Evolutionary conservation across 2,329 filamentous ascomycete species (phyloP).

Genomic region (Didymella keratinophila): DNA sequence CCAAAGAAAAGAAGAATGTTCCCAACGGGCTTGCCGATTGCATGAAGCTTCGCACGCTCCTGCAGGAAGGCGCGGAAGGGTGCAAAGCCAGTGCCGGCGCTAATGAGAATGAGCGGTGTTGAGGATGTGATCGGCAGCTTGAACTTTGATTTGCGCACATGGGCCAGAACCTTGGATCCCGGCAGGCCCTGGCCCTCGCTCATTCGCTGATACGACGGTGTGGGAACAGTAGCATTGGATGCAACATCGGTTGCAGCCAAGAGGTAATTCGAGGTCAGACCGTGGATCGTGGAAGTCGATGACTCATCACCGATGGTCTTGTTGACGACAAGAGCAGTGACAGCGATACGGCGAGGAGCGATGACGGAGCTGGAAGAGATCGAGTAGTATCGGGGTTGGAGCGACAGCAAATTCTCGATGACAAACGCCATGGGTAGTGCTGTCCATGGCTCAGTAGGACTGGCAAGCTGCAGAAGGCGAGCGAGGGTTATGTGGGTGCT

Average conservation of each 20-base stretch:
- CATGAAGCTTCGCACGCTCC: constrained; percentile 45
- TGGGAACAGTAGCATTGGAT: constrained; percentile 23
- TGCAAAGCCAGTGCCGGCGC: constrained; percentile 47
- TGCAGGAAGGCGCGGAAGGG: constrained; percentile 47
- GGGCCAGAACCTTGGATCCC: constrained; percentile 47
- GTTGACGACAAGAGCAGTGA: constrained; percentile 53
- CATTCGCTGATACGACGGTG: constrained; percentile 27
- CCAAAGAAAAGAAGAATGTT: constrained; percentile 47
- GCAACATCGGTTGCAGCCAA: constrained; percentile 35
- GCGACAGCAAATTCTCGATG: constrained; percentile 37
- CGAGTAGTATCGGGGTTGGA: constrained; percentile 46
- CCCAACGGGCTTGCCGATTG: constrained; percentile 42
- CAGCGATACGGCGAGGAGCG: constrained; percentile 43
- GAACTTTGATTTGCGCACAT: constrained; percentile 56
- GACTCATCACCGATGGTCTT: constrained; percentile 36
- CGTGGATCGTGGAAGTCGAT: constrained; percentile 36
- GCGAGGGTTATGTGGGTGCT: constrained; percentile 50
- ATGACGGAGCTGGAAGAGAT: constrained; percentile 52
- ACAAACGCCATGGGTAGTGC: constrained; percentile 45
- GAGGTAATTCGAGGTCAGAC: constrained; percentile 53
- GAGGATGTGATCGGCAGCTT: constrained; percentile 54
- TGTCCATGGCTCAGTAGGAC: constrained; percentile 41
- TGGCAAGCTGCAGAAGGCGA: constrained; percentile 46
- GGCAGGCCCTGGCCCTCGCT: constrained; percentile 23
- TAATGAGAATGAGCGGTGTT: constrained; percentile 58